Evolutionary conservation across 176 grass and related monocot species (phyloP).

Genomic region (Poa pratensis): DNA sequence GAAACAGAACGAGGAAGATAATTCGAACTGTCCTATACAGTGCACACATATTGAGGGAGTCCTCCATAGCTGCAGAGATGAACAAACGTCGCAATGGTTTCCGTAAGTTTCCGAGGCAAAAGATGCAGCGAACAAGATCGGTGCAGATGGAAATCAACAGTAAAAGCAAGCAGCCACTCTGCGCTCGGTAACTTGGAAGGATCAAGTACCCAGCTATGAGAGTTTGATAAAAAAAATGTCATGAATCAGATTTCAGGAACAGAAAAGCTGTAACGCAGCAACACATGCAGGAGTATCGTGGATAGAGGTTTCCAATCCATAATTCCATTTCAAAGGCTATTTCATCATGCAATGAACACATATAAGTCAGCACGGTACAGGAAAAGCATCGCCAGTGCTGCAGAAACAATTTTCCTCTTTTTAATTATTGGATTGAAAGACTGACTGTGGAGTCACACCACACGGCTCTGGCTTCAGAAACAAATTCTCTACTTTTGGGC

Average conservation of each 20-base stretch:
- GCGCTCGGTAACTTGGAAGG: neutral
- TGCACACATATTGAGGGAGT: no score
- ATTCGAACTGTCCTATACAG: no score
- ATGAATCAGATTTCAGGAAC: neutral
- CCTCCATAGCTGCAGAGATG: no score
- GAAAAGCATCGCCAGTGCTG: slow-evolving; percentile 20
- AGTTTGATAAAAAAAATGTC: neutral
- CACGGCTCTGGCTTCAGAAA: neutral
- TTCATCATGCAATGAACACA: neutral
- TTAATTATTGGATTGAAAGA: slow-evolving; percentile 27
- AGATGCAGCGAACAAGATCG: neutral
- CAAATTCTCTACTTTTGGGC: slow-evolving; percentile 46
- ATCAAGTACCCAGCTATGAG: neutral
- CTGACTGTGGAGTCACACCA: neutral
- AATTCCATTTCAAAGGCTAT: neutral
- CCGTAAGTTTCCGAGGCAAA: neutral
- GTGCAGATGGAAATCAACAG: neutral
- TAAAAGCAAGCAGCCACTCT: neutral
- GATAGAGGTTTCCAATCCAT: neutral
- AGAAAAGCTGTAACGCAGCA: neutral
- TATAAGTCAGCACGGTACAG: neutral
- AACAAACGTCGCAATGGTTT: no score
- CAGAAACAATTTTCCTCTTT: neutral
- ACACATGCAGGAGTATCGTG: neutral
- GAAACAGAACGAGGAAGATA: neutral